Percentiles rank a stretch among this genome's conserved stretches.
Conservation (phyloP, 805 yeast genomes). For the Yueomyces sp. region DNA sequence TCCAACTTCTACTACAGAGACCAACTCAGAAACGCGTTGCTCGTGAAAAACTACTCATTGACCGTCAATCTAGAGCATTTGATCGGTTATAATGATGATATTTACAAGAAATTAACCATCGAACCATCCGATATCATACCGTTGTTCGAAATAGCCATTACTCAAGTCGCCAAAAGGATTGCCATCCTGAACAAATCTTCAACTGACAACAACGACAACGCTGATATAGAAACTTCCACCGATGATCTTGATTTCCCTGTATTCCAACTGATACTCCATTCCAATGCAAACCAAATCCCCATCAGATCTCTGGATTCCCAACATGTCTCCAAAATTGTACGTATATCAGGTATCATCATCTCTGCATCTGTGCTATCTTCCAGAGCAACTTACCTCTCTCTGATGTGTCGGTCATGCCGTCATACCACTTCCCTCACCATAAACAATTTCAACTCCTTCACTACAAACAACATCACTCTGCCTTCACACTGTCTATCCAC, state of each 20-base stretch:
- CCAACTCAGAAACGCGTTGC: slow-evolving; percentile 74
- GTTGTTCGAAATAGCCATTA: slow-evolving; percentile 66
- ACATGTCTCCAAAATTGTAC: slow-evolving; percentile 77
- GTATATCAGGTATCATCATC: slow-evolving; percentile 87
- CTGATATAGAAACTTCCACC: slow-evolving; percentile 1
- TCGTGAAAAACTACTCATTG: slow-evolving; percentile 60
- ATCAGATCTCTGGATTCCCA: slow-evolving; percentile 77
- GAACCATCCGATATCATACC: slow-evolving; percentile 85
- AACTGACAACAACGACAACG: slow-evolving; percentile 3
- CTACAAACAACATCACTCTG: slow-evolving; percentile 15
- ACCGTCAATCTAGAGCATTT: slow-evolving; percentile 74
- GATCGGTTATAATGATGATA: slow-evolving; percentile 76
- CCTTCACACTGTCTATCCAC: slow-evolving; percentile 23
- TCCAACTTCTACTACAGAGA: slow-evolving; percentile 80
- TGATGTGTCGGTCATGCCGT: slow-evolving; percentile 80
- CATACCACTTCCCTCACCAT: slow-evolving; percentile 52
- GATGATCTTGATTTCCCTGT: slow-evolving; percentile 44
- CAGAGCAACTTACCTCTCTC: slow-evolving; percentile 69
- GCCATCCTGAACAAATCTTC: slow-evolving; percentile 27
- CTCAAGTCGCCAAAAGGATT: slow-evolving; percentile 70
- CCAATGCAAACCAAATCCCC: slow-evolving; percentile 57
- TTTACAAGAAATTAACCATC: slow-evolving; percentile 71
- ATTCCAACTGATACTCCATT: slow-evolving; percentile 68
- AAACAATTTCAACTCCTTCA: slow-evolving; percentile 23
- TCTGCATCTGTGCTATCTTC: slow-evolving; percentile 82